Percentiles rank a stretch among this genome's conserved stretches.
phyloP scores from a whole-genome alignment of 179 eudicot genomes.

The Monotropa hypopitys region DNA sequence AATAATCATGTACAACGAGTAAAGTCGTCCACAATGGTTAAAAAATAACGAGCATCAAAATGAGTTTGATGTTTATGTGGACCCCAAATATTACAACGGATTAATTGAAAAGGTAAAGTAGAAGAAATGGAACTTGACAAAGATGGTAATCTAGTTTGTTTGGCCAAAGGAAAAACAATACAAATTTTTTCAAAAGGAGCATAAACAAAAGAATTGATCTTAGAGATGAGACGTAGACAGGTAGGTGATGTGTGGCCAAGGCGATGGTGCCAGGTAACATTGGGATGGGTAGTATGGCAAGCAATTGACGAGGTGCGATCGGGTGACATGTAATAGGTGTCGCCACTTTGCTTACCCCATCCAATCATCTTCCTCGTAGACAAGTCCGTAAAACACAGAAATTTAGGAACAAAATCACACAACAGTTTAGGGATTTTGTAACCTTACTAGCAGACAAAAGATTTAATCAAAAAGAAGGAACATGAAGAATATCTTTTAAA shows the following conservation, averaged over 20 bases:
- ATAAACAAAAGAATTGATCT: not conserved
- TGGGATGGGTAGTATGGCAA: not conserved
- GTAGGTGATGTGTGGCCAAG: not conserved
- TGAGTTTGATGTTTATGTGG: conserved; percentile 1
- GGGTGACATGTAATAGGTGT: not conserved
- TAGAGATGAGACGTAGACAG: not conserved
- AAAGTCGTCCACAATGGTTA: conserved; percentile 11
- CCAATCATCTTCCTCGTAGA: conserved; percentile 15
- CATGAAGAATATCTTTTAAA: not conserved
- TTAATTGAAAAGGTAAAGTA: conserved; percentile 2
- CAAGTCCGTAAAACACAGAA: conserved; percentile 14
- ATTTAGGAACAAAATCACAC: conserved; percentile 4
- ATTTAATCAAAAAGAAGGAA: conserved; percentile 8
- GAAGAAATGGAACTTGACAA: not conserved
- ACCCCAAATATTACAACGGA: conserved; percentile 10
- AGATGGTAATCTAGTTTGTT: conserved; percentile 5
- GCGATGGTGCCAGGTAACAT: not conserved
- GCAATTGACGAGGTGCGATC: too few species aligned
- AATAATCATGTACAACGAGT: conserved; percentile 7
- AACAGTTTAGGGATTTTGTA: not conserved
- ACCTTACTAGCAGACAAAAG: conserved; percentile 1
- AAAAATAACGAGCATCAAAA: conserved; percentile 2
- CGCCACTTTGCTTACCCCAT: not conserved
- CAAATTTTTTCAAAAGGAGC: not conserved
- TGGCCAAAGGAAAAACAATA: conserved; percentile 1